phyloP scores from a whole-genome alignment of 1,284 basidiomycete genomes.

The Binderoboletus segoi region DNA sequence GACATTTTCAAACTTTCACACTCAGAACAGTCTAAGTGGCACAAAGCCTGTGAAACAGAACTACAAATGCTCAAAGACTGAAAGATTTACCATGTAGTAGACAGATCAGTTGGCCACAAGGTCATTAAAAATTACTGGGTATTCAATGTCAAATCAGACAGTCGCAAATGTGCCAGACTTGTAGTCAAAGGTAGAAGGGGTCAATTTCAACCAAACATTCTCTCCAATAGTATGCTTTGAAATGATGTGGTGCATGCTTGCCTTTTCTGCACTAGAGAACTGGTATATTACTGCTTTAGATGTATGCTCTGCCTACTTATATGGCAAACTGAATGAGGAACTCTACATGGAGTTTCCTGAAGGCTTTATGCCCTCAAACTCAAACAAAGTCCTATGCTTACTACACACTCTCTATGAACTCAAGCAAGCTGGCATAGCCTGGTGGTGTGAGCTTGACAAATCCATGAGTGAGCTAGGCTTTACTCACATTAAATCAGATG shows the following conservation, averaged over 20 bases:
- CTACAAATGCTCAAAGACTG: not conserved
- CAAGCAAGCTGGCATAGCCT: constrained; percentile 2
- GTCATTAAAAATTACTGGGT: too few species aligned
- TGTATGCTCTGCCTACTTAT: not conserved
- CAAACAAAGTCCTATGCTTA: not conserved
- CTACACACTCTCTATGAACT: not conserved
- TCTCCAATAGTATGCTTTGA: too few species aligned
- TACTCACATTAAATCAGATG: not conserved
- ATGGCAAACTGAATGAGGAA: not conserved
- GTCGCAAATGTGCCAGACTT: too few species aligned
- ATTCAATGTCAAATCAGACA: too few species aligned
- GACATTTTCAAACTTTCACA: too few species aligned
- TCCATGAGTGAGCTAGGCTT: not conserved
- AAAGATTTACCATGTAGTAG: not conserved
- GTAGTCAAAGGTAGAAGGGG: too few species aligned
- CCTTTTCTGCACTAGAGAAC: too few species aligned
- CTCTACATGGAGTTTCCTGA: not conserved
- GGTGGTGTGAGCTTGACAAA: not conserved
- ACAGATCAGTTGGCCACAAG: too few species aligned
- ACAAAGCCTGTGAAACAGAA: not conserved
- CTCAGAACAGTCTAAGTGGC: not conserved
- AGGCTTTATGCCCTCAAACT: not conserved
- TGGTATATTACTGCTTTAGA: not conserved
- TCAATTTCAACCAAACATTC: too few species aligned
- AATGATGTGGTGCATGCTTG: too few species aligned